Percentiles rank a stretch among this genome's conserved stretches.
Conservation (phyloP, 2,329 filamentous ascomycete genomes). For the Pseudocercospora ulei region DNA sequence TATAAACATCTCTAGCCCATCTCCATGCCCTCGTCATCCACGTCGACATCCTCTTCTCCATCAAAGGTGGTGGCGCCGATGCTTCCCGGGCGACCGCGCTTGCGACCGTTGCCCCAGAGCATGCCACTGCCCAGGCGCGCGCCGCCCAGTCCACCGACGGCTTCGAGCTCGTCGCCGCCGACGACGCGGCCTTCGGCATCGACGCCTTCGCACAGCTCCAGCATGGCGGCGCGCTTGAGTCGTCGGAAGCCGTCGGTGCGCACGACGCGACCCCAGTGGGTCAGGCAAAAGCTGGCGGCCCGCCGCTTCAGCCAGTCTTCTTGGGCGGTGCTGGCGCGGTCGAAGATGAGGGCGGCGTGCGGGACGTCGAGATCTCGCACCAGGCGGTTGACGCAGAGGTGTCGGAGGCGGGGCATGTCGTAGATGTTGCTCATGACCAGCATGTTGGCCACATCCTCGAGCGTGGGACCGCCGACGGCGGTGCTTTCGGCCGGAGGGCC, state of each 20-base stretch:
- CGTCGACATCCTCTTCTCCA: constrained; percentile 31
- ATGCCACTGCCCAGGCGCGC: constrained; percentile 39
- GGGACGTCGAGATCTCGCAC: constrained; percentile 87
- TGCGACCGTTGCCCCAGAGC: constrained; percentile 35
- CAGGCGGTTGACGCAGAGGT: constrained; percentile 82
- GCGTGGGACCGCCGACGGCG: constrained; percentile 42
- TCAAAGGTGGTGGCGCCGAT: constrained; percentile 39
- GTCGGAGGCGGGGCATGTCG: constrained; percentile 83
- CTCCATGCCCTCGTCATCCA: constrained; percentile 32
- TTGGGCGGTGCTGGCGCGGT: constrained; percentile 76
- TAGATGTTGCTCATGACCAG: constrained; percentile 98
- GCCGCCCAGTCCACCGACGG: constrained; percentile 47
- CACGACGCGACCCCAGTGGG: constrained; percentile 89
- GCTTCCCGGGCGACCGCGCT: constrained; percentile 38
- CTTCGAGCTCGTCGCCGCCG: constrained; percentile 70
- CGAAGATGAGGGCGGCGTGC: constrained; percentile 92
- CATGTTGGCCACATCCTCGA: constrained; percentile 83
- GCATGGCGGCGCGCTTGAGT: constrained; percentile 66
- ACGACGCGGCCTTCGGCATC: constrained; percentile 87
- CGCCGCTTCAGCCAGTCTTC: constrained; percentile 90
- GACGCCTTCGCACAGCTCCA: constrained; percentile 87
- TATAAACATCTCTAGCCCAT: constrained; percentile 17
- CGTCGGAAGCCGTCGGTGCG: constrained; percentile 77
- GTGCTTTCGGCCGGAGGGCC: constrained; percentile 25
- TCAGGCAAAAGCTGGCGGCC: constrained; percentile 78